Base-by-base conservation (phyloP, 1,139 yeast species). In the Yamadazyma membranifaciens region DNA sequence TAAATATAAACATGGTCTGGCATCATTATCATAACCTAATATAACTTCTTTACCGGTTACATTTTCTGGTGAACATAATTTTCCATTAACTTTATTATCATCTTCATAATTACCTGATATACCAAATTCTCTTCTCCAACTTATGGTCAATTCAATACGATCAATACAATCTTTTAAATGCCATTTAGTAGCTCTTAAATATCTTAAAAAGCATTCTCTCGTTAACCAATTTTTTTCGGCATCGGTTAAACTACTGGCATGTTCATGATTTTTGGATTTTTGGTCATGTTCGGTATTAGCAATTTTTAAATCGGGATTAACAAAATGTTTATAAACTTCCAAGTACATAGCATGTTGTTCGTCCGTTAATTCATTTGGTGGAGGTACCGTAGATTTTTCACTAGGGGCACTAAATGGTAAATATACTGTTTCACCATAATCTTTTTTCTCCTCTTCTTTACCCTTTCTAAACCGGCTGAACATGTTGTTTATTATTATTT, bases 291-390 rank as follows among this genome's bases (percentile, higher is more conserved):
- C 83, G 30, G 63, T 62, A 5, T 55, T 48, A 0, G 75, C 67
- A 4, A 75, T 57, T 16, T 50, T 49, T 37, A 73, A 61, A 6
- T 69, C 75, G 1, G 72, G 67, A 37, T 73, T 60, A 42, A 68
- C 68, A 59, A 88, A 84, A 60, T 86, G 80, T 33, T 65, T 59
- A 40, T 83, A 66, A 1, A 89, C 87, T 17, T 62, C 59, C 13
- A 66, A 54, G 54, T 83, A 91, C 63, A 81, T 83, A 13, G 57
- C 60, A 43, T 69, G 59, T 60, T 92, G 84, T 15, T 75, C 81
- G 1, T 59, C 57, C 1, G 76, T 68, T 36, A 91, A 67, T 37
- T 67, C 60, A 6, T 59, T 59, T 14, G 71, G 77, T 34, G 59
- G 55, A 0, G 92, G 92, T 3, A 81, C 75, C 31, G 57, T 59